Base-by-base conservation (phyloP, 768 basidiomycete species). In the Mycena epipterygia region DNA sequence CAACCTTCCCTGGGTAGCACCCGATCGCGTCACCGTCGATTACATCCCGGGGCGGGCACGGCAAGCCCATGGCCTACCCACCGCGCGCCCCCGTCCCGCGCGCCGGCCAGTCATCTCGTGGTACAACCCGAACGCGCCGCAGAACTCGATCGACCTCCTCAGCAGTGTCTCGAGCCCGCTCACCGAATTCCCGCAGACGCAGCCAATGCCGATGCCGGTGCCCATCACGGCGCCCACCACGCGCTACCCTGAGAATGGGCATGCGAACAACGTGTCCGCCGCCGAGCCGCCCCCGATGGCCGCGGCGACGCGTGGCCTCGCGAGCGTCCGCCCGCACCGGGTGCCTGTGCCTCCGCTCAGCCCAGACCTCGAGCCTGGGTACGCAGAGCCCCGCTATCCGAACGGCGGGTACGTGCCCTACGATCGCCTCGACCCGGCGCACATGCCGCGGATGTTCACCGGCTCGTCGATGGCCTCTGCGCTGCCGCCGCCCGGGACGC, bases 1-100 rank as follows among this genome's bases (percentile, higher is more conserved):
- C 32, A 69, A 72, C 0, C 79, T 88, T 1, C 87, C 87, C 4
- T 88, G 87, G 87, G 73, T 86, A 1, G 78, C 82, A 0, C 73
- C 77, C 0, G 77, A 80, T 4, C 83, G 86, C 41, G 82, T 85
- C 53, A 86, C 86, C 4, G 79, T 79, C 25, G 83, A 84, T 67
- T 87, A 87, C 71, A 78, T 85, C 64, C 86, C 87, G 0, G 82
- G 82, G 11, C 68, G 73, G 32, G 63, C 74, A 25, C 66, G 74
- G 21, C 70, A 29, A 25, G 48, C 23, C 4, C 13, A 7, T 6
- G 30, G 51, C 68, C 30, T 13, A 12, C 41, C 60, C 5, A 27
- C 41, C 11, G 19, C 44, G 19, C 67, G 67, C 13, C 30, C 64
- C 12, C 68, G 68, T 37, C 30, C 56, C 14, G 53, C 73, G 25